A percentile compares a stretch with the other conserved stretches of the same genome.
Evolutionary conservation across 805 yeast genomes (phyloP).

Genomic region (Monosporozyma servazzii): DNA sequence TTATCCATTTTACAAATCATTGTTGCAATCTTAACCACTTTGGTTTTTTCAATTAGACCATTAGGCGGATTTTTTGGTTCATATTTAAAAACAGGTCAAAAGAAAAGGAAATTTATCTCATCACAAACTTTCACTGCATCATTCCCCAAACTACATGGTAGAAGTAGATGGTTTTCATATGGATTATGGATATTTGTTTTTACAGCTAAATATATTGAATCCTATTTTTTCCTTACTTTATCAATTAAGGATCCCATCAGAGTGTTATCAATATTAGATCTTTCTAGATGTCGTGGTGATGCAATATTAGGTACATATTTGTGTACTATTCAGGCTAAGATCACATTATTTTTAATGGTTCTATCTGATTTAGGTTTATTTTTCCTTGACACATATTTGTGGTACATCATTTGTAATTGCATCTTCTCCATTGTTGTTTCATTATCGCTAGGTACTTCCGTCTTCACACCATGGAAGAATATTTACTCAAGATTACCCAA

Average conservation of each 20-base stretch:
- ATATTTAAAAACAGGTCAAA: constrained; percentile 26
- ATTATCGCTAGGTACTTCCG: constrained; percentile 65
- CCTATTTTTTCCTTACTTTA: constrained; percentile 67
- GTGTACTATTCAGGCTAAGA: constrained; percentile 48
- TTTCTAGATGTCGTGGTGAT: constrained; percentile 56
- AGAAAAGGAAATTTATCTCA: constrained; percentile 39
- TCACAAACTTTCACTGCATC: constrained; percentile 52
- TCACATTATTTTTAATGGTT: constrained; percentile 45
- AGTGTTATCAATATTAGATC: constrained; percentile 49
- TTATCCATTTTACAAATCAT: constrained; percentile 48
- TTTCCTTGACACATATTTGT: constrained; percentile 71
- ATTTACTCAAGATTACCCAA: constrained; percentile 68
- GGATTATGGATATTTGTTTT: constrained; percentile 65
- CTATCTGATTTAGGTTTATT: constrained; percentile 59
- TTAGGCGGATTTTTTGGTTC: constrained; percentile 45
- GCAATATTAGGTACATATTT: constrained; percentile 40
- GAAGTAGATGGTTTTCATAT: constrained; percentile 51
- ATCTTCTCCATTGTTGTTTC: constrained; percentile 63
- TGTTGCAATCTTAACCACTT: constrained; percentile 43
- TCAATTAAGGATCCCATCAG: constrained; percentile 67
- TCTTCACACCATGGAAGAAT: constrained; percentile 86
- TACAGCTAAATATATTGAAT: constrained; percentile 59
- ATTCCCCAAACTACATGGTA: constrained; percentile 43
- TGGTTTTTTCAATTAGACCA: constrained; percentile 55
- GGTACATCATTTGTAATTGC: constrained; percentile 81